phyloP scores from a whole-genome alignment of 23 red algal species.

The Cyanidium caldarium region DNA sequence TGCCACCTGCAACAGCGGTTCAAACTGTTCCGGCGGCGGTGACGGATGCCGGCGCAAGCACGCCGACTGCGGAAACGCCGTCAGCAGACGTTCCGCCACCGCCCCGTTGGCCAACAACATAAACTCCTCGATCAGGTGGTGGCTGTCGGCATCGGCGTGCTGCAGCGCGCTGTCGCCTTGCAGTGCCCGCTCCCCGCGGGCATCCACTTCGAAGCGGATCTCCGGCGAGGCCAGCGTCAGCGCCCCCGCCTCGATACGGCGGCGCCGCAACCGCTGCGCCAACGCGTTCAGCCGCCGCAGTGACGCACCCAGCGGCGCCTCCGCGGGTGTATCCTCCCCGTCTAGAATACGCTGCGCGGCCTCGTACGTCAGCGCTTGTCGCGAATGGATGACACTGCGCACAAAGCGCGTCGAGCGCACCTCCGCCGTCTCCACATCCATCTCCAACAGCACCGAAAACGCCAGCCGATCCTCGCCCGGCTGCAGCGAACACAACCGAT shows the following conservation, averaged over 20 bases:
- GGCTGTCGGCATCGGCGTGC: constrained; percentile 16
- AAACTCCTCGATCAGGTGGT: constrained; percentile 92
- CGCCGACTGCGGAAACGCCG: constrained; percentile 61
- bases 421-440: constrained; percentile 39
- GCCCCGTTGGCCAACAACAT: constrained; percentile 95
- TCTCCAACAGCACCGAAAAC: constrained; percentile 67
- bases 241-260: constrained; percentile 64
- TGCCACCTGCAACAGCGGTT: constrained; percentile 49
- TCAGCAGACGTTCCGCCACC: constrained; percentile 54
- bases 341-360: constrained; percentile 65
- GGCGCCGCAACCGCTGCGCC: constrained; percentile 31
- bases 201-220: constrained; percentile 73
- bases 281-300: constrained; percentile 47
- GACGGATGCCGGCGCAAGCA: constrained; percentile 68
- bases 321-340: constrained; percentile 13
- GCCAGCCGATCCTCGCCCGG: constrained; percentile 58
- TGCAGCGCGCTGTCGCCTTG: background rate
- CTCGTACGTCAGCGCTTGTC: constrained; percentile 77
- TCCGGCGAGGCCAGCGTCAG: constrained; percentile 79
- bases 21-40: constrained; percentile 78
- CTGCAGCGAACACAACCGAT: constrained; percentile 63
- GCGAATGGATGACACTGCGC: constrained; percentile 71
- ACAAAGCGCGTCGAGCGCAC: constrained; percentile 36
- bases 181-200: background rate
- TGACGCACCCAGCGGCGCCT: constrained; percentile 17